Percentiles rank a stretch among this genome's conserved stretches.
These are phyloP conservation scores for Cutaneotrichosporon cavernicola DNA, from an alignment of 1,284 basidiomycete species.

Conservation along the genomic window DNA sequence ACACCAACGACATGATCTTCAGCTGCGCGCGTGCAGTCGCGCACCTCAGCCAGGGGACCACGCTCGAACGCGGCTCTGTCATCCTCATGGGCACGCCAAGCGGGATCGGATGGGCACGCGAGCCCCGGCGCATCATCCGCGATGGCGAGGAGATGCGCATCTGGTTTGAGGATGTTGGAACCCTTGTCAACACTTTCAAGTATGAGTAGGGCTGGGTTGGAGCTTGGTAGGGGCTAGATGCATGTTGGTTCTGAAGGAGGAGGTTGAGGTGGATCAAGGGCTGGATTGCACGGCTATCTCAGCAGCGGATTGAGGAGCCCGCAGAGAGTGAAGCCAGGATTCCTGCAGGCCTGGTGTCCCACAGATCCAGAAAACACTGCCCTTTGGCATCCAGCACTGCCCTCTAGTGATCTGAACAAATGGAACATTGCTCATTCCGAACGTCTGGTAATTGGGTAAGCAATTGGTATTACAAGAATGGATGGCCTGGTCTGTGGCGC, in stretches of 20 bases:
- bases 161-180: constrained; percentile 52
- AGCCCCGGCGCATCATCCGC: constrained; percentile 41
- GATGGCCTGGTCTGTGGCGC: no score
- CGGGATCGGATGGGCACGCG: constrained; percentile 49
- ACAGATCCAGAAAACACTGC: no score
- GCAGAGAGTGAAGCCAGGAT: no score
- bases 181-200: constrained; percentile 49
- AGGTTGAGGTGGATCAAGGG: no score
- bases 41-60: constrained; percentile 80
- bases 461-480: no score
- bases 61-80: constrained; percentile 73
- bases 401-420: no score
- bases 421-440: no score
- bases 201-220: neutral
- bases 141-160: constrained; percentile 53
- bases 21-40: constrained; percentile 56
- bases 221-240: neutral
- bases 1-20: constrained; percentile 53
- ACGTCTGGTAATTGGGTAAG: no score
- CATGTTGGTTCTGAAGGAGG: neutral
- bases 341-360: no score
- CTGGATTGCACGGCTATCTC: no score
- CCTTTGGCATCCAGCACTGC: no score
- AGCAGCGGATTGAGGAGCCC: no score
- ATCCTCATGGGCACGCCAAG: constrained; percentile 64